Percentiles rank a stretch among this genome's conserved stretches.
Conservation (phyloP, 441 rosid species). For the Omphalea diandra region DNA sequence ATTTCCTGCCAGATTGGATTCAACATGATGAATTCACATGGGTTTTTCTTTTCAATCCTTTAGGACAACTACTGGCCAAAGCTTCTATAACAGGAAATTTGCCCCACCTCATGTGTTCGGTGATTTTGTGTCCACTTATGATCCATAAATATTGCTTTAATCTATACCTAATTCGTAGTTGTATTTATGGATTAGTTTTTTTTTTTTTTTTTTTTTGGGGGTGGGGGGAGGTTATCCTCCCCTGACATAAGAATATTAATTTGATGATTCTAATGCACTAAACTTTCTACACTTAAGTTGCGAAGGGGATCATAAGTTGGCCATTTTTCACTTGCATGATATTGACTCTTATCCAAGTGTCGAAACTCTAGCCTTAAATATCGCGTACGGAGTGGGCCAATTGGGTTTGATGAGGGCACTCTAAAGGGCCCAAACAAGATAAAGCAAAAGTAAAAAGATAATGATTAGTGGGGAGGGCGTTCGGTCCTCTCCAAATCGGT, state of each 20-base stretch:
- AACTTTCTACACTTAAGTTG: no score
- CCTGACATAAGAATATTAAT: no score
- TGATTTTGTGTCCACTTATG: neutral
- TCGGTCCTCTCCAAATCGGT: conserved; percentile 23
- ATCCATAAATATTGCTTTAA: no score
- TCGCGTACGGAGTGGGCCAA: no score
- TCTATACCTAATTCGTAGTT: no score
- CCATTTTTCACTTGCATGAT: neutral
- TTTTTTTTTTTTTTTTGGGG: neutral
- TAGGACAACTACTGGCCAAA: neutral
- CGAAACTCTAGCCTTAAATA: no score
- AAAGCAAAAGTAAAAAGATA: conserved; percentile 14
- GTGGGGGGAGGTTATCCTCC: no score
- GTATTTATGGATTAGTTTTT: neutral
- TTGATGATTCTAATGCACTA: no score
- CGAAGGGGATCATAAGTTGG: no score
- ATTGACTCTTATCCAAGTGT: no score
- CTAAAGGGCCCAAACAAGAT: conserved; percentile 10
- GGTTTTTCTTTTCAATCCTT: neutral
- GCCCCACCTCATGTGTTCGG: conserved; percentile 1
- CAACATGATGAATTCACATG: conserved; percentile 3
- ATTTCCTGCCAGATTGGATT: conserved; percentile 15
- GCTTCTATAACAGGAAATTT: no score
- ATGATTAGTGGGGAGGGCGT: conserved; percentile 35
- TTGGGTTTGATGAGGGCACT: neutral